Evolutionary conservation across 352 stramenopile genomes (phyloP), one percentile per base, ranked within the genome.

Genomic region (Albugo candida): DNA sequence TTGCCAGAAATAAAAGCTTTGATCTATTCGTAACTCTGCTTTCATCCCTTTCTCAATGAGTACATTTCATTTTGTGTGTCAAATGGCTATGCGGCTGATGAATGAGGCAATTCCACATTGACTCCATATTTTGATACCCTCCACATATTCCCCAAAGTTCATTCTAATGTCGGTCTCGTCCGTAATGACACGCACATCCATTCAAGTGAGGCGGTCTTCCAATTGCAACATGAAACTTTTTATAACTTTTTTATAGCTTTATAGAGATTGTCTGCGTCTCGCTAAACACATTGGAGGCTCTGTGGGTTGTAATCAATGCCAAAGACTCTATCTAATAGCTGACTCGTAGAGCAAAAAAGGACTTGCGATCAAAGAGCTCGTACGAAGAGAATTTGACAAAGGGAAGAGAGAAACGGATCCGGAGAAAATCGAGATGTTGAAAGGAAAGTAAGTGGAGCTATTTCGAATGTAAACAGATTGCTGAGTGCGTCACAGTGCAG

Each of bases 271-370:
- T 59, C 48, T 91, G 60, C 77, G 77, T 47, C 63, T 91, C 27
- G 74, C 77, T 36, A 87, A 91, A 61, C 77, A 91, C 61, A 91
- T 91, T 37, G 77, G 77, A 21, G 77, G 77, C 60, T 83, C 64
- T 46, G 77, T 91, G 60, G 46, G 67, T 39, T 13, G 13, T 4
- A 1, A 16, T 47, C 37, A 35, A 16, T 37, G 40, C 19, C 39
- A 41, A 49, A n/a, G 10, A 49, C 8, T 52, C 17, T 16, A 24
- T 19, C 45, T 55, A 42, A 45, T 3, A 31, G 47, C 24, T 48
- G 16, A n/a, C 11, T 17, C 41, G 42, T 36, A 91, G 77, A 91
- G 74, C 56, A 85, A 85, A 56, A 91, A 91, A 53, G 77, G 72
- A 4, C 46, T 71, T 41, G 77, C 77, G 12, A 91, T 91, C 38